These are phyloP conservation scores for Seminavis robusta DNA, from an alignment of 108 stramenopile species.

Conservation along the genomic window DNA sequence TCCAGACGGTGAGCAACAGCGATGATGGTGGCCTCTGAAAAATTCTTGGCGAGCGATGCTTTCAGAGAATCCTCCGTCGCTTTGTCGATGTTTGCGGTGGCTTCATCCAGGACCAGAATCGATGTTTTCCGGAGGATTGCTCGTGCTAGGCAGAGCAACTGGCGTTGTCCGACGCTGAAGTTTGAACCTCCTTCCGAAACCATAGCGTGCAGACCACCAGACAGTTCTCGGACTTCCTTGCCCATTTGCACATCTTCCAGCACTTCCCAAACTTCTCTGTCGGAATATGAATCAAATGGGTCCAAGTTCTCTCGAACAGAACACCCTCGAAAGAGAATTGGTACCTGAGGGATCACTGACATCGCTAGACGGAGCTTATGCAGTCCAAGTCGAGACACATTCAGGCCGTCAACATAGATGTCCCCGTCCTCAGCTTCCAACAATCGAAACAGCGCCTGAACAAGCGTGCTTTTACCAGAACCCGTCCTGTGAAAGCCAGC, in stretches of 20 bases:
- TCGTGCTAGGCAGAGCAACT: slow-evolving; percentile 85
- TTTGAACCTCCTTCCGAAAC: slow-evolving; percentile 81
- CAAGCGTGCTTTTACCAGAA: slow-evolving; percentile 55
- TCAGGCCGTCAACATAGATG: slow-evolving; percentile 79
- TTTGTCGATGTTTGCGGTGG: slow-evolving; percentile 75
- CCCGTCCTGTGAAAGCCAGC: slow-evolving; percentile 17
- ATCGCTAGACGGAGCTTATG: slow-evolving; percentile 73
- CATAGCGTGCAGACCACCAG: slow-evolving; percentile 37
- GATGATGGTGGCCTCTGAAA: slow-evolving; percentile 70
- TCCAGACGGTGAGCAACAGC: slow-evolving; percentile 87
- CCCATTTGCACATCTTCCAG: slow-evolving; percentile 59
- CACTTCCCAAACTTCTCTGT: slow-evolving; percentile 40
- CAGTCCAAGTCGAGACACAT: slow-evolving; percentile 72
- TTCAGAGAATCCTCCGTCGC: slow-evolving; percentile 70
- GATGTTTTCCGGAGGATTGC: slow-evolving; percentile 63
- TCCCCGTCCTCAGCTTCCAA: slow-evolving; percentile 65
- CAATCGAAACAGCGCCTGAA: slow-evolving; percentile 75
- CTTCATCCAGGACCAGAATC: slow-evolving; percentile 77
- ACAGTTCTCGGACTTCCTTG: slow-evolving; percentile 24
- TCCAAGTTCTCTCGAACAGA: slow-evolving; percentile 84
- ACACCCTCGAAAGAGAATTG: slow-evolving; percentile 74
- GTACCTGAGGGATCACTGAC: slow-evolving; percentile 82
- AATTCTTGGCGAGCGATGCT: slow-evolving; percentile 51
- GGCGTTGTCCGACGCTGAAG: slow-evolving; percentile 77
- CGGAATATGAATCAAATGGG: slow-evolving; percentile 46